These are phyloP conservation scores for Magnolia changhungtana DNA, from an alignment of 164 flowering plant species.

Conservation along the genomic window DNA sequence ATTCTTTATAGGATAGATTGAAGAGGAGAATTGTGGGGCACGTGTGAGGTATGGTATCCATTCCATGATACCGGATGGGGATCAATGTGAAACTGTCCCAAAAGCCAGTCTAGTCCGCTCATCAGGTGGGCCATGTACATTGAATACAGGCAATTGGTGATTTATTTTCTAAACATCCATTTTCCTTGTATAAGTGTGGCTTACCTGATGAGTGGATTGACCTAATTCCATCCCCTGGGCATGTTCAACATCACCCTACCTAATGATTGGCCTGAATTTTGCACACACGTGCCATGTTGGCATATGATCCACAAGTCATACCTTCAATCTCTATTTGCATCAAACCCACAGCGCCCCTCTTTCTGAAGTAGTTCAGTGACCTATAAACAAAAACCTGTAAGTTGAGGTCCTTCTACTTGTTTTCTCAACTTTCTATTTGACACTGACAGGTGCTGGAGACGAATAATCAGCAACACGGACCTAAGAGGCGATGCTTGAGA, in stretches of 20 bases:
- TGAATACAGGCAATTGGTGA: background rate
- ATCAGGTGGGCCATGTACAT: too few relatives aligned
- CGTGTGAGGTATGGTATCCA: too few relatives aligned
- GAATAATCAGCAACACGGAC: constrained; percentile 39
- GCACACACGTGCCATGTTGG: background rate
- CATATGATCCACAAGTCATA: background rate
- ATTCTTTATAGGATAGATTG: too few relatives aligned
- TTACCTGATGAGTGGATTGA: background rate
- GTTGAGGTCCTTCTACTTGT: too few relatives aligned
- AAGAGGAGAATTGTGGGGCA: too few relatives aligned
- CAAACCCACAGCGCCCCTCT: background rate
- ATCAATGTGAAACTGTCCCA: too few relatives aligned
- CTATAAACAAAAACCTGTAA: background rate
- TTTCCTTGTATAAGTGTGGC: background rate
- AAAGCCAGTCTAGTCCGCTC: too few relatives aligned
- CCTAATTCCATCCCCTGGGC: background rate
- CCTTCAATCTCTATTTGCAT: background rate
- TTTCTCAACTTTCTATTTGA: background rate
- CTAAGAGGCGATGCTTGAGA: constrained; percentile 57
- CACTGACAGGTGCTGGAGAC: constrained; percentile 52
- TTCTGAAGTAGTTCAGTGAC: background rate
- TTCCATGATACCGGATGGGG: too few relatives aligned
- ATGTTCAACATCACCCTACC: too few relatives aligned
- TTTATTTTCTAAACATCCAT: background rate
- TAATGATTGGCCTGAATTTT: too few relatives aligned